A percentile compares a stretch with the other conserved stretches of the same genome.
Conservation (phyloP, 208 protist genomes). For the Zelonia costaricensis region DNA sequence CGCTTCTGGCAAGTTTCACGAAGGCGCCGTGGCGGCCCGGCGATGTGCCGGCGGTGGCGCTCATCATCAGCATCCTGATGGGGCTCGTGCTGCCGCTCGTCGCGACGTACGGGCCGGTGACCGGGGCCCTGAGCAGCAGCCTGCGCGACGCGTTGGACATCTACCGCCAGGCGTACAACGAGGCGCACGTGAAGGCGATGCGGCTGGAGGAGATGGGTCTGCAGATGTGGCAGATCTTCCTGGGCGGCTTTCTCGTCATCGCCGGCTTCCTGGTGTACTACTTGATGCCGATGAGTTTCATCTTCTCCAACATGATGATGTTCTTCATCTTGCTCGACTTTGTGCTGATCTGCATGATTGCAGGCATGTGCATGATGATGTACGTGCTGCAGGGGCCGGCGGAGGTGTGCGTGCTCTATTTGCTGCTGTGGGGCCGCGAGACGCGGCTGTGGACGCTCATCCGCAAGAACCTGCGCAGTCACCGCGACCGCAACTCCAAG, state of each 20-base stretch:
- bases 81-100: conserved; percentile 87
- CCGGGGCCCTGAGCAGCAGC: conserved; percentile 71
- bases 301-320: conserved; percentile 82
- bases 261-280: conserved; percentile 96
- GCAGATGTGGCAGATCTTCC: conserved; percentile 60
- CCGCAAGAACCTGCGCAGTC: conserved; percentile 88
- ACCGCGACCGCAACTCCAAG: conserved; percentile 89
- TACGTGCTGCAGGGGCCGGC: conserved; percentile 72
- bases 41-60: conserved; percentile 30
- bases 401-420: conserved; percentile 63
- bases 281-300: conserved; percentile 91
- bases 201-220: conserved; percentile 92
- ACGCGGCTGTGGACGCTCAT: conserved; percentile 77
- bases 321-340: conserved; percentile 93
- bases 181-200: conserved; percentile 88
- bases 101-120: conserved; percentile 82
- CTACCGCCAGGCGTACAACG: conserved; percentile 89
- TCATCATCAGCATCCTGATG: conserved; percentile 63
- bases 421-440: conserved; percentile 90
- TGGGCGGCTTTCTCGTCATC: conserved; percentile 77
- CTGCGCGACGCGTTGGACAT: conserved; percentile 94
- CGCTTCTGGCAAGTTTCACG: conserved; percentile 63
- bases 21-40: conserved; percentile 24
- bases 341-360: conserved; percentile 92
- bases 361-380: conserved; percentile 90